phyloP scores from a whole-genome alignment of 73 alveolate genomes.

The Paramecium bursaria region DNA sequence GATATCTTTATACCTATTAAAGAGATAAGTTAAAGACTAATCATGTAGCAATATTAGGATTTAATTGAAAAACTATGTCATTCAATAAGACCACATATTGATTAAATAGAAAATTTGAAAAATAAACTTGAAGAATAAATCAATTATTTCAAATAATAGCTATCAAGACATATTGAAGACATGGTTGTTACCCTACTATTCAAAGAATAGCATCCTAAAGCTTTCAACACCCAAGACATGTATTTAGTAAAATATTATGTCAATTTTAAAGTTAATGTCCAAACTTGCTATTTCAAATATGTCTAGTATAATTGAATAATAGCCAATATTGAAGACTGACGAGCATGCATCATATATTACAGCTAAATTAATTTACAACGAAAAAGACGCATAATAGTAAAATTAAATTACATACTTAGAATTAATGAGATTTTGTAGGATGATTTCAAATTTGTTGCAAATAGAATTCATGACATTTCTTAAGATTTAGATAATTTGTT shows the following conservation, averaged over 20 bases:
- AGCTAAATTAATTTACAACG: constrained; percentile 4
- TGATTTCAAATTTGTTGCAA: no score
- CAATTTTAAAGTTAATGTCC: background rate
- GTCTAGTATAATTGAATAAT: background rate
- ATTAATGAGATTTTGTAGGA: no score
- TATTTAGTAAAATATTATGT: background rate
- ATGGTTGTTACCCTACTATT: constrained; percentile 9
- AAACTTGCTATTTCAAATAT: background rate
- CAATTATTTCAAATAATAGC: background rate
- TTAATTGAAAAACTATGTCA: background rate
- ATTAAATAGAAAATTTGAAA: constrained; percentile 30
- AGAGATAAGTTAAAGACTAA: background rate
- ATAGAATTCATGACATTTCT: background rate
- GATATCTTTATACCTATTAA: constrained; percentile 29
- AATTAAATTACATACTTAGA: background rate
- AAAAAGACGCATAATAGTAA: background rate
- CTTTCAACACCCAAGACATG: background rate
- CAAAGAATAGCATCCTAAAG: background rate
- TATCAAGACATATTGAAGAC: background rate
- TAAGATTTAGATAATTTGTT: background rate
- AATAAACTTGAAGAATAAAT: background rate
- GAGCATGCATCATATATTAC: background rate
- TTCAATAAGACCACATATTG: background rate
- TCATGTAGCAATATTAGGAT: background rate
- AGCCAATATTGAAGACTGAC: background rate